Base-by-base conservation (phyloP, 495 filamentous ascomycete species). In the Xylaria cubensis region DNA sequence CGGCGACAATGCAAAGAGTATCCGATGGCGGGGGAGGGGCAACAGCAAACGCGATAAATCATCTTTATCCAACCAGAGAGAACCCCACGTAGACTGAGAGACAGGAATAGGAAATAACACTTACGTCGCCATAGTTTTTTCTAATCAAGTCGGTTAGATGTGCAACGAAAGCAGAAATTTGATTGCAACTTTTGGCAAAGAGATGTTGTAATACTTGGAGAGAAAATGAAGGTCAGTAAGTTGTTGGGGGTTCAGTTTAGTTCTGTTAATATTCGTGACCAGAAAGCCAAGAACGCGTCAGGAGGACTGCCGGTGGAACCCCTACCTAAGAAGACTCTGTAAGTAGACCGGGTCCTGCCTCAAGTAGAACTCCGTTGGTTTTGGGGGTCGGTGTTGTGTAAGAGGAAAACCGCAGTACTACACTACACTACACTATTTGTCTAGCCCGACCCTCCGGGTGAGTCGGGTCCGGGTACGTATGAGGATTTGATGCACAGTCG, bases 21-120 rank as follows among this genome's bases (percentile, higher is more conserved):
- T 41, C 26, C 59, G 59, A 71, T 71, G 36, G 70, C 41, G 70
- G 70, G 70, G 70, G 70, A 67, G 70, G 70, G 70, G 70, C 39
- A 50, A 13, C n/a, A 58, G n/a, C 61, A 46, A 39, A 51, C 58
- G 50, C n/a, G 50, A 26, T 41, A 19, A 32, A 64, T 46, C 7
- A 67, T 34, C 26, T 66, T 48, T 39, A 36, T 62, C 17, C 17
- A 62, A 44, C 4, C 58, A 9, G 4, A 39, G 0, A 6, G 39
- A 44, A 64, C 61, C n/a, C 39, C 64, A 39, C 39, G 46, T 32
- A 51, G 29, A 29, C 26, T 26, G 17, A 13, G n/a, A 29, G 32
- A 29, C 8, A 19, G 19, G 21, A 48, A 50, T 10, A 36, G 10
- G 21, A 19, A 50, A 42, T 42, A 64, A 29, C 19, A 67, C 70